These are phyloP conservation scores for Kewa caespitosa DNA, from an alignment of 179 eudicot genomes.

Conservation along the genomic window DNA sequence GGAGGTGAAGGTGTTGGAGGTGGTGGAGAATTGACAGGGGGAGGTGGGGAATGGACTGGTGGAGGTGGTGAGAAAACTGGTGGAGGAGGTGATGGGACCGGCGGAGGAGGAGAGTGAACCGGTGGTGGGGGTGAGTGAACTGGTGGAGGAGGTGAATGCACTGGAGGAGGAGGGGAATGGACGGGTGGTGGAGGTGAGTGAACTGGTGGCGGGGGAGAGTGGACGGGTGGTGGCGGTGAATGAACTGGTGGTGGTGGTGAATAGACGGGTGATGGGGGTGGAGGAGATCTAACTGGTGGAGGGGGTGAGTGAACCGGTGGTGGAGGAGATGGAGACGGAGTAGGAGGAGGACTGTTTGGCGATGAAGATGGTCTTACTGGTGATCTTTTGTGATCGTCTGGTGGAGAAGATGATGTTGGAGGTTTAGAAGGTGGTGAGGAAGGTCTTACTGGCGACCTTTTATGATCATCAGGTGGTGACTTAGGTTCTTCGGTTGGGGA, in stretches of 20 bases:
- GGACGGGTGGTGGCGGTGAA: conserved; percentile 30
- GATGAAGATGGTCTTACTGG: conserved; percentile 22
- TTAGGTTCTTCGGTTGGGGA: conserved; percentile 1
- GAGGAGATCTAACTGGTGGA: conserved; percentile 15
- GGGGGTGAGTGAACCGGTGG: conserved; percentile 21
- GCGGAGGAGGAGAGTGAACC: no score
- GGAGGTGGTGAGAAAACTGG: conserved; percentile 22
- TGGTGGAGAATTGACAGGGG: conserved; percentile 23
- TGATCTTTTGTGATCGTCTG: conserved; percentile 21
- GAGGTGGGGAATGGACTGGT: conserved; percentile 15
- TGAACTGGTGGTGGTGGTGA: conserved; percentile 23
- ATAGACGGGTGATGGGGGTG: conserved; percentile 19
- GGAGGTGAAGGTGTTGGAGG: conserved; percentile 20
- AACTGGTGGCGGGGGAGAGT: conserved; percentile 24
- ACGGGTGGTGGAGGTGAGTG: conserved; percentile 29
- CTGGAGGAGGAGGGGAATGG: conserved; percentile 33
- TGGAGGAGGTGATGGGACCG: conserved; percentile 15
- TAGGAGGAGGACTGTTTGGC: conserved; percentile 4
- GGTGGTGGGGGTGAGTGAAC: conserved; percentile 20
- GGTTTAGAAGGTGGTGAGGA: conserved; percentile 13
- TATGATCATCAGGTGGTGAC: conserved; percentile 15
- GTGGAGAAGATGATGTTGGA: conserved; percentile 4
- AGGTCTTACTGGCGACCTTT: conserved; percentile 14
- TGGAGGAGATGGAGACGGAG: conserved; percentile 22
- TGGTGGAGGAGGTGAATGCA: conserved; percentile 22